phyloP scores from a whole-genome alignment of 352 stramenopile genomes.

The Phytophthora palmivora region DNA sequence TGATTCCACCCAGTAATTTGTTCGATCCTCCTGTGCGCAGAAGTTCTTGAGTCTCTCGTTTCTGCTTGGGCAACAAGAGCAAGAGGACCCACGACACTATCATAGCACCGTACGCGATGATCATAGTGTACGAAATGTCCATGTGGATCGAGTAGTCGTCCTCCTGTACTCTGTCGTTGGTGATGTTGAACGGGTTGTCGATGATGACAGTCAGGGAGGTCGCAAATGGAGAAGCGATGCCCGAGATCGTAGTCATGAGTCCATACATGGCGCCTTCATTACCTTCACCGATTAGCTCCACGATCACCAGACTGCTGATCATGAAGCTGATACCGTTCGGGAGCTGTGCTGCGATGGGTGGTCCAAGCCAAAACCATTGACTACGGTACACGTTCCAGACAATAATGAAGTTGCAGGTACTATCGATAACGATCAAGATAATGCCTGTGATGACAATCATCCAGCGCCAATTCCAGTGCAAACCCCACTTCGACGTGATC shows the following conservation, averaged over 20 bases:
- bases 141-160: conserved; percentile 43
- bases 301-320: conserved; percentile 45
- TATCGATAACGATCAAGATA: conserved; percentile 38
- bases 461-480: conserved; percentile 53
- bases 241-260: conserved; percentile 50
- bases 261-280: conserved; percentile 61
- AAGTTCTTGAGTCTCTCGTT: conserved; percentile 44
- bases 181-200: conserved; percentile 45
- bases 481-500: conserved; percentile 44
- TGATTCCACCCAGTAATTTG: conserved; percentile 36
- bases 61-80: conserved; percentile 48
- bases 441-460: conserved; percentile 41
- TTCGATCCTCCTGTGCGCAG: conserved; percentile 38
- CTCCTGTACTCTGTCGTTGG: conserved; percentile 37
- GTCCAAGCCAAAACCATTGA: conserved; percentile 56
- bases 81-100: conserved; percentile 42
- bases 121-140: conserved; percentile 56
- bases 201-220: conserved; percentile 44
- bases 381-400: conserved; percentile 50
- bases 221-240: conserved; percentile 45
- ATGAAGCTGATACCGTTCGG: conserved; percentile 51
- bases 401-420: conserved; percentile 37
- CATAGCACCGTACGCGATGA: conserved; percentile 46
- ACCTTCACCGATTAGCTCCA: conserved; percentile 50
- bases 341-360: conserved; percentile 43